These are phyloP conservation scores for Pestalotiopsis fici DNA, from an alignment of 2,329 filamentous ascomycete species.

Conservation along the genomic window DNA sequence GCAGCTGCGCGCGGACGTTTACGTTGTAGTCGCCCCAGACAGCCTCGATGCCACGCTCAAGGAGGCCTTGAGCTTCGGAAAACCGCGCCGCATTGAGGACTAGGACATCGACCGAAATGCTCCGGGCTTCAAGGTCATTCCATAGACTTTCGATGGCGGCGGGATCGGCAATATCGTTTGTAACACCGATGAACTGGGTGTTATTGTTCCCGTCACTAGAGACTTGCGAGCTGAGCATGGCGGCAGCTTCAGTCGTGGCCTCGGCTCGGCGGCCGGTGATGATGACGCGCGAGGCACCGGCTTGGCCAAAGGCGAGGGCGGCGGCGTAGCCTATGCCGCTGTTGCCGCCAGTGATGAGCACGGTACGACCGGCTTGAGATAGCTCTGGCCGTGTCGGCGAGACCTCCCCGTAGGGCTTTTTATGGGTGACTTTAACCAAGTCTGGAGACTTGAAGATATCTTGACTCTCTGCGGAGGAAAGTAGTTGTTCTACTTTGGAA, in stretches of 20 bases:
- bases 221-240: conserved; percentile 14
- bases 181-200: conserved; percentile 17
- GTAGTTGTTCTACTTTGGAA: neutral
- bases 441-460: neutral
- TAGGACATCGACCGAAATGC: conserved; percentile 32
- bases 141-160: conserved; percentile 30
- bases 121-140: conserved; percentile 20
- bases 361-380: conserved; percentile 45
- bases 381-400: conserved; percentile 35
- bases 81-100: conserved; percentile 30
- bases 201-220: conserved; percentile 5
- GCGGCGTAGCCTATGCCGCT: conserved; percentile 67
- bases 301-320: conserved; percentile 54
- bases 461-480: neutral
- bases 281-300: conserved; percentile 36
- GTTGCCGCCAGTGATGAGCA: conserved; percentile 69
- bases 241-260: conserved; percentile 29
- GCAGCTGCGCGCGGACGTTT: conserved; percentile 30
- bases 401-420: conserved; percentile 36
- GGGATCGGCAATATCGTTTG: conserved; percentile 25
- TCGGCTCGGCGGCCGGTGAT: conserved; percentile 37
- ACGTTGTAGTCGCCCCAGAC: conserved; percentile 27
- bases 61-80: conserved; percentile 15
- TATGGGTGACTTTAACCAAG: conserved; percentile 33
- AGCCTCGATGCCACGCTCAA: conserved; percentile 20